Base-by-base conservation (phyloP, 2,329 filamentous ascomycete genomes). In the Trichophyton equinum region DNA sequence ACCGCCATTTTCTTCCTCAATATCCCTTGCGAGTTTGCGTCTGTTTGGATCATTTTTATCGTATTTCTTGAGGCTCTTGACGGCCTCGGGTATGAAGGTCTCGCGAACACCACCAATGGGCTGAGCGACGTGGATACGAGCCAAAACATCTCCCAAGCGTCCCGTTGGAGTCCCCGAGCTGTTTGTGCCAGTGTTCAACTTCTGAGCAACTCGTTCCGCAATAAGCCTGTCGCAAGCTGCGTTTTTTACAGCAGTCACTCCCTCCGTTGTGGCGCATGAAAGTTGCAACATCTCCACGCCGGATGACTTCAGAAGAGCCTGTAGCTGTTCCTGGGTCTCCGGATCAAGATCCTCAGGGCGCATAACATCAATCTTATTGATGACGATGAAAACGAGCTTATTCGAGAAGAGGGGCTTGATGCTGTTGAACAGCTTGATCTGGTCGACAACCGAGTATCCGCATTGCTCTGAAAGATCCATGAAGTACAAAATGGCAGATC, bases 381-480 rank as follows among this genome's bases (percentile, higher is more conserved):
- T 82, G 61, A 97, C 89, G 62, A 99, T 82, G 73, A 96, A 97
- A 51, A 97, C 92, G 57, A 97, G 82, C 79, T 97, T 97, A 79
- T 97, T 96, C 60, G 91, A 86, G 73, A 99, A 99, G 22, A 99
- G 81, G 36, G 94, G 94, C 78, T 95, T 95, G 76, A 97, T 96
- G 74, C 88, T 95, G 79, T 90, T 86, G 82, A 96, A 99, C 15
- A 99, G 85, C 68, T 91, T 86, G 73, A 96, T 92, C 78, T 99
- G 94, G 6, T 91, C 91, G 65, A 86, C 81, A 18, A 99, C 89
- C 2, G 90, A 89, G 78, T 96, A 99, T 62, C 94, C 94, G 69
- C 91, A 96, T 79, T 96, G 90, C 79, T 96, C 92, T 22, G 89
- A 95, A 64, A 96, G 80, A 79, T 97, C 92, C 89, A 97, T 96